Percentiles rank a stretch among this genome's conserved stretches.
phyloP scores from a whole-genome alignment of 306 rosid genomes.

The Lablab purpureus region DNA sequence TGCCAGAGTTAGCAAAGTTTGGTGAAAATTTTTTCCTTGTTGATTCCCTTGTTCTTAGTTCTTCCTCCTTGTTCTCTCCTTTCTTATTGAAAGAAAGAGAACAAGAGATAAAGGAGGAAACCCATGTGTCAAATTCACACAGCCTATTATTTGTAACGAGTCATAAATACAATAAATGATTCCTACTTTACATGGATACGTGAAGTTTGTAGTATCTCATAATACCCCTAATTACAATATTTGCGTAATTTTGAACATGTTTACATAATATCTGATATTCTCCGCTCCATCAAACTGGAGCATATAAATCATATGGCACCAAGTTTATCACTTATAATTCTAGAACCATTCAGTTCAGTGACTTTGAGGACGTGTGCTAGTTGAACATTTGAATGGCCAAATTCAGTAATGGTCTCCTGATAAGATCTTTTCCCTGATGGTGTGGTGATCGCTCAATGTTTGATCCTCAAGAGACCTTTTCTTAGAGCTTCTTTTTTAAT shows the following conservation, averaged over 20 bases:
- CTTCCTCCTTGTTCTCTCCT: not conserved
- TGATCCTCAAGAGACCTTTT: not conserved
- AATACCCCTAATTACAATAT: not conserved
- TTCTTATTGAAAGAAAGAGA: not conserved
- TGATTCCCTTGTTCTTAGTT: conserved; percentile 3
- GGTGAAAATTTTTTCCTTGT: not conserved
- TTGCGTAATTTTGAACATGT: not conserved
- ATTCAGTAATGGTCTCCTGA: not conserved
- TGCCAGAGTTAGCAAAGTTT: not conserved
- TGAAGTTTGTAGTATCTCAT: not conserved
- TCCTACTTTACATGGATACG: not conserved
- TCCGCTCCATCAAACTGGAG: not conserved
- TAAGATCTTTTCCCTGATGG: not conserved
- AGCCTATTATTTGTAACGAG: not conserved
- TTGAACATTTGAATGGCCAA: not conserved
- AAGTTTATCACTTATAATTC: not conserved
- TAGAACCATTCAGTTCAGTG: not conserved
- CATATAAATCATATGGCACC: not conserved
- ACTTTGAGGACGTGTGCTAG: not conserved
- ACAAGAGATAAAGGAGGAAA: not conserved
- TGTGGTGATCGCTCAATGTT: not conserved
- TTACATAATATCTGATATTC: not conserved
- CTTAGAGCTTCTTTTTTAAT: not conserved
- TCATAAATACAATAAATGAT: not conserved
- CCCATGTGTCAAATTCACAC: not conserved